phyloP scores from a whole-genome alignment of 73 alveolate species.

The Paramecium primaurelia region DNA sequence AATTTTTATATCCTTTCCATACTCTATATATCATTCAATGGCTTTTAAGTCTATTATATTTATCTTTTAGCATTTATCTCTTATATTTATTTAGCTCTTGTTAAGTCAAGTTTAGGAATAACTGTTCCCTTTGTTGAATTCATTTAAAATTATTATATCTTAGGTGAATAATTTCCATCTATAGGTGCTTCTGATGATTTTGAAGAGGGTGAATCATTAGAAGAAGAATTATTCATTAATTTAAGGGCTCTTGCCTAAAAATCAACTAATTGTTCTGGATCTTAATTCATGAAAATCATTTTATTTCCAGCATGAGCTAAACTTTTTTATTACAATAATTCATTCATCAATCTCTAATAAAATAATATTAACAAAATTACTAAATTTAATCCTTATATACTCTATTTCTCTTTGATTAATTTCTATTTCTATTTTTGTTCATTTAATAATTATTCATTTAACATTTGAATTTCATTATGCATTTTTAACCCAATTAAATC shows the following conservation, averaged over 20 bases:
- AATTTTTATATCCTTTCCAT: conserved; percentile 8
- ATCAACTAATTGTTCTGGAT: neutral
- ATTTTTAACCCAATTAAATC: neutral
- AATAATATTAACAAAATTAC: neutral
- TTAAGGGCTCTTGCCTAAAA: neutral
- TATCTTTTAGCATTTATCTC: conserved; percentile 43
- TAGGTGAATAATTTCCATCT: neutral
- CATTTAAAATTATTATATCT: neutral
- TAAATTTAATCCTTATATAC: conserved; percentile 2
- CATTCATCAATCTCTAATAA: neutral
- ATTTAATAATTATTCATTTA: neutral
- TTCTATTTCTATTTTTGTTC: neutral
- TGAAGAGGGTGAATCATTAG: neutral
- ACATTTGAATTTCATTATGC: conserved; percentile 46
- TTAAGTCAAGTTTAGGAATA: conserved; percentile 22
- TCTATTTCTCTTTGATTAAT: neutral
- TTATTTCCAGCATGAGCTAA: conserved; percentile 27
- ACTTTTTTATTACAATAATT: neutral
- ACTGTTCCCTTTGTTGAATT: neutral
- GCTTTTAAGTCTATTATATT: neutral
- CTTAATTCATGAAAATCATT: neutral
- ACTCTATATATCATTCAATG: neutral
- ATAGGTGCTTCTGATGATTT: neutral
- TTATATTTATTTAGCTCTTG: conserved; percentile 39
- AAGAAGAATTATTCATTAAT: neutral